phyloP scores from a whole-genome alignment of 176 grass and related monocot species.

The Leersia perrieri region DNA sequence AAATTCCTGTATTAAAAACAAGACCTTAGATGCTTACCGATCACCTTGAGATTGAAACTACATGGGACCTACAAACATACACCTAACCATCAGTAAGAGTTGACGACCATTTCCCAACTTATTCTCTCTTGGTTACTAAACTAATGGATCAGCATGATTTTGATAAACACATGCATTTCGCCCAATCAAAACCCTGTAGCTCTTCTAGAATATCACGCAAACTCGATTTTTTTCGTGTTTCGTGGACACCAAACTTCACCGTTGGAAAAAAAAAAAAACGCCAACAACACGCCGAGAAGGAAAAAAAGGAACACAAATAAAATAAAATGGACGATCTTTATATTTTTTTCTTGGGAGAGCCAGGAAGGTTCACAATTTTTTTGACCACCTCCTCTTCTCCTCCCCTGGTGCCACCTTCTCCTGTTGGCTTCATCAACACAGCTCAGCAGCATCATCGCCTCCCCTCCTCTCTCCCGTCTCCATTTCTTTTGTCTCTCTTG shows the following conservation, averaged over 20 bases:
- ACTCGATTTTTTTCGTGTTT: neutral
- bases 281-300: neutral
- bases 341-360: neutral
- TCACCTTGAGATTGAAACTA: too few species aligned
- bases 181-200: neutral
- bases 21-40: too few species aligned
- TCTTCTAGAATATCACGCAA: neutral
- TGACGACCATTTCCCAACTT: neutral
- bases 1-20: too few species aligned
- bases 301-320: too few species aligned
- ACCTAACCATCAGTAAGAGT: neutral
- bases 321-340: neutral
- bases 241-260: too few species aligned
- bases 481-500: slow-evolving; percentile 40
- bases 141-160: neutral
- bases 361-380: slow-evolving; percentile 13
- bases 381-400: slow-evolving; percentile 41
- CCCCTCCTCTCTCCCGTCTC: neutral
- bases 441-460: slow-evolving; percentile 41
- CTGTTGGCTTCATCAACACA: slow-evolving; percentile 34
- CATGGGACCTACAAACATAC: too few species aligned
- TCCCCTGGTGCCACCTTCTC: slow-evolving; percentile 41
- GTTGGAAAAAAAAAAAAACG: neutral
- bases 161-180: neutral
- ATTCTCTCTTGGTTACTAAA: neutral